Base-by-base conservation (phyloP, 805 yeast genomes). In the Hanseniaspora valbyensis region DNA sequence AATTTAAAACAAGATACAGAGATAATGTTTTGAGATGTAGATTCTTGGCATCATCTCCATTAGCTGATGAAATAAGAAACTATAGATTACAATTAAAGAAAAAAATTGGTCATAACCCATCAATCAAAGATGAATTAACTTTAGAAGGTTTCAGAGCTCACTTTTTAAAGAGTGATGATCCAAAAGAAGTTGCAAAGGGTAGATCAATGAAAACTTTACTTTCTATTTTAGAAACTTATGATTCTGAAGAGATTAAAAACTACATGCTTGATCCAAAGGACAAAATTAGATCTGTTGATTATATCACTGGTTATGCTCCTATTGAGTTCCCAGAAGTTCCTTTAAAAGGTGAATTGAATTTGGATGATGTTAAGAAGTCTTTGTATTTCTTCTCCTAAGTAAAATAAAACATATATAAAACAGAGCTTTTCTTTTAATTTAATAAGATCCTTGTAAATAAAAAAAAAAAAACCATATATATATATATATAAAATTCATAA, bases 341-440 rank as follows among this genome's bases (percentile, higher is more conserved):
- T 13, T 68, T 73, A 44, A 81, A 76, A 63, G 98, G 96, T 45
- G 80, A 78, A 16, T 85, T 90, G 58, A 94, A 90, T 60, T 94
- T 90, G 33, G 66, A 69, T 36, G 75, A 74, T 52, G 81, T 89
- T 39, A 73, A 74, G 60, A 76, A 80, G 44, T 85, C 95, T 55
- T 72, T 73, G 29, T 90, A 90, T 65, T 90, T 90, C 73, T 90
- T 90, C 56, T 68, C 71, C 9, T 51, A 50, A n/a, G n/a, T n/a
- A n/a, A n/a, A n/a, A n/a, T n/a, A n/a, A n/a, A n/a, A n/a, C n/a
- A n/a, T n/a, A n/a, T n/a, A n/a, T 32, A 13, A 32, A 13, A 32
- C 36, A 32, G 18, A n/a, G n/a, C n/a, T n/a, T 32, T 12, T 6
- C n/a, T 32, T 32, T 9, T 32, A 12, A 32, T 6, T 34, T 16